Percentiles rank a stretch among this genome's conserved stretches.
phyloP scores from a whole-genome alignment of 2,329 filamentous ascomycete species.

The Corniculantispora saksenae region DNA sequence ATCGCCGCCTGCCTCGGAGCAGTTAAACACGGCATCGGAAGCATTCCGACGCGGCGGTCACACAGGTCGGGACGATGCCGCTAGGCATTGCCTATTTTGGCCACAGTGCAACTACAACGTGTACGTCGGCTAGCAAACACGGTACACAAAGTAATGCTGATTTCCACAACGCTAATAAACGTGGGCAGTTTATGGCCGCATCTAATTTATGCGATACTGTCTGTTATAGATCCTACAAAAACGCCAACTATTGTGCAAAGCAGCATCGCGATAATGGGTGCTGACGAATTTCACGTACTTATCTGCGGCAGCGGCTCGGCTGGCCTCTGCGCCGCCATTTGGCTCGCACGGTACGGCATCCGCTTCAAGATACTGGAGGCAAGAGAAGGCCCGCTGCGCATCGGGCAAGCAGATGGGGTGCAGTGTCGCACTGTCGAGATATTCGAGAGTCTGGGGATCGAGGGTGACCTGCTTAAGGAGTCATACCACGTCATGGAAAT shows the following conservation, averaged over 20 bases:
- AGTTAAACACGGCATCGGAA: neutral
- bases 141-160: too few relatives aligned
- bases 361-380: slow-evolving; percentile 59
- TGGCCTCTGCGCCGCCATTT: slow-evolving; percentile 61
- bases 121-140: neutral
- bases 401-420: slow-evolving; percentile 65
- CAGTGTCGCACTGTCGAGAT: slow-evolving; percentile 63
- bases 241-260: too few relatives aligned
- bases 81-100: neutral
- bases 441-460: slow-evolving; percentile 59
- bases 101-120: neutral
- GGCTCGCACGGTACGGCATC: slow-evolving; percentile 60
- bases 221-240: too few relatives aligned
- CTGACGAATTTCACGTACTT: slow-evolving; percentile 47
- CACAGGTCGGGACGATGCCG: neutral
- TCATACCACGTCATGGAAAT: slow-evolving; percentile 60
- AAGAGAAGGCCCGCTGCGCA: slow-evolving; percentile 52
- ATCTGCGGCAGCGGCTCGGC: slow-evolving; percentile 64
- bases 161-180: too few relatives aligned
- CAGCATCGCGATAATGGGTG: too few relatives aligned
- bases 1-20: neutral
- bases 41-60: neutral
- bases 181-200: too few relatives aligned
- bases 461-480: slow-evolving; percentile 54
- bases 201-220: too few relatives aligned